Percentiles rank a stretch among this genome's conserved stretches.
These are phyloP conservation scores for Fusarium abutilonis DNA, from an alignment of 2,329 filamentous ascomycete genomes.

Conservation along the genomic window DNA sequence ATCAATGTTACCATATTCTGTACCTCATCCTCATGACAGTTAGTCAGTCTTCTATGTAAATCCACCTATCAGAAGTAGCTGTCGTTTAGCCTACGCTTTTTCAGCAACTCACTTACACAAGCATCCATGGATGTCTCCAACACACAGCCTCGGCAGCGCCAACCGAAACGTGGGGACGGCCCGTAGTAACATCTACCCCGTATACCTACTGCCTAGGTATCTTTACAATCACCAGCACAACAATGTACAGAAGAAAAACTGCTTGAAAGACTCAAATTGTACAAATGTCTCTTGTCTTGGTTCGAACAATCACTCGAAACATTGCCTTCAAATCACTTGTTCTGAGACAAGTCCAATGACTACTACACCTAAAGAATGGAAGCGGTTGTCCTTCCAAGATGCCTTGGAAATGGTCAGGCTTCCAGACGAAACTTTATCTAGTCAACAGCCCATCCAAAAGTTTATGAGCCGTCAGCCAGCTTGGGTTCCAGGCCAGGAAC, in stretches of 20 bases:
- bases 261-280: accelerated
- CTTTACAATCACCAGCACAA: no score
- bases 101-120: neutral
- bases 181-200: no score
- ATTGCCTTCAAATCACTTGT: neutral
- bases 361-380: constrained; percentile 24
- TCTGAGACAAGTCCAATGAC: constrained; percentile 13
- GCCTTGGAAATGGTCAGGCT: constrained; percentile 44
- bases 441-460: constrained; percentile 23
- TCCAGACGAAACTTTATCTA: constrained; percentile 17
- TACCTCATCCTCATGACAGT: neutral
- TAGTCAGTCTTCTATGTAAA: no score
- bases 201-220: no score
- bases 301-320: neutral
- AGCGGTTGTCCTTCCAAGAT: constrained; percentile 47
- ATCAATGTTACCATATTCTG: neutral
- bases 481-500: constrained; percentile 48
- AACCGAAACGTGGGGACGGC: constrained; percentile 2
- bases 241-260: neutral
- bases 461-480: constrained; percentile 50
- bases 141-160: constrained; percentile 28
- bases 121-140: no score
- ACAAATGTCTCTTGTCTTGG: neutral
- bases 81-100: neutral
- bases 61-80: no score